Percentiles rank a stretch among this genome's conserved stretches.
Evolutionary conservation across 1,139 yeast species (phyloP).

Genomic region (Hanseniaspora sp.): DNA sequence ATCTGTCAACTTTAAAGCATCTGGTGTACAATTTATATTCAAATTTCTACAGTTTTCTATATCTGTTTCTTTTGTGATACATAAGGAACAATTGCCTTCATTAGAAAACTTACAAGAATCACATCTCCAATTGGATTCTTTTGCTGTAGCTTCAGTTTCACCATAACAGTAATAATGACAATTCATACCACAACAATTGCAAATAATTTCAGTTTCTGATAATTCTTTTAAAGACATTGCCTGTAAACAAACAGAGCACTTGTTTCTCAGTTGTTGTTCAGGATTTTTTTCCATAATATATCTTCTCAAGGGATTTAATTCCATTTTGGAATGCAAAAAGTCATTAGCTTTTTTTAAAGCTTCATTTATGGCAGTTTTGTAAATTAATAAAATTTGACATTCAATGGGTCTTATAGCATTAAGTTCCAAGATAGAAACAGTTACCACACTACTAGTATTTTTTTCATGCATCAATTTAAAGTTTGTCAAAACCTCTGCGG

Average conservation of each 20-base stretch:
- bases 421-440: not conserved
- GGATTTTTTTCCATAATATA: not conserved
- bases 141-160: not conserved
- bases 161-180: constrained; percentile 73
- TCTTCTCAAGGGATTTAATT: constrained; percentile 8
- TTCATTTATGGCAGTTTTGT: not conserved
- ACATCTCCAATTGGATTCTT: constrained; percentile 54
- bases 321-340: not conserved
- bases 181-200: constrained; percentile 57
- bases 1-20: constrained; percentile 59
- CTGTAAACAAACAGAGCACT: constrained; percentile 51
- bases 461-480: constrained; percentile 1
- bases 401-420: constrained; percentile 7
- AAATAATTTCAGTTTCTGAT: constrained; percentile 32
- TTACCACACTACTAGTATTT: not conserved
- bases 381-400: constrained; percentile 2
- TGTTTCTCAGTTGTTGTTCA: constrained; percentile 23
- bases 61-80: constrained; percentile 45
- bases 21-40: constrained; percentile 39
- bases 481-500: not conserved
- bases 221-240: constrained; percentile 33
- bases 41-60: constrained; percentile 39
- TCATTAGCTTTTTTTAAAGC: not conserved
- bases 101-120: constrained; percentile 71
- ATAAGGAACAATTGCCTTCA: constrained; percentile 56